These are phyloP conservation scores for Gaertneriomyces semiglobifer DNA, from an alignment of 192 early-diverging fungal species.

Conservation along the genomic window DNA sequence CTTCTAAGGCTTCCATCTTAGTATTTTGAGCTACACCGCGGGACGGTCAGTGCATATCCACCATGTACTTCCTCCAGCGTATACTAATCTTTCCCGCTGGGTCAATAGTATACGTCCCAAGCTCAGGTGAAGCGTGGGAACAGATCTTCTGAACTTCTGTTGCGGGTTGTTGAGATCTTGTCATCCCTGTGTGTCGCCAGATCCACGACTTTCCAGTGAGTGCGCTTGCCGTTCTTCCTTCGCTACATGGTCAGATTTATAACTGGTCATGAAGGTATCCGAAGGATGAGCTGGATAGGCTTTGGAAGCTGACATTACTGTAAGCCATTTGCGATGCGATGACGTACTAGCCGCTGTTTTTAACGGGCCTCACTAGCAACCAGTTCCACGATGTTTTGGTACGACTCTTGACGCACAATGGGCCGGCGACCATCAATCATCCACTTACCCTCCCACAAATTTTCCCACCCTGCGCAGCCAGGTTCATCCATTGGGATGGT, in stretches of 20 bases:
- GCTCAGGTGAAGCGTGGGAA: slow-evolving; percentile 82
- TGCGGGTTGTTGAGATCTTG: slow-evolving; percentile 81
- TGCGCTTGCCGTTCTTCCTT: too few relatives aligned
- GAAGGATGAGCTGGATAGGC: slow-evolving; percentile 64
- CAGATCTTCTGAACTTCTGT: slow-evolving; percentile 75
- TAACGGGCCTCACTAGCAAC: slow-evolving; percentile 38
- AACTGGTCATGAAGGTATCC: slow-evolving; percentile 53
- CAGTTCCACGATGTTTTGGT: slow-evolving; percentile 96
- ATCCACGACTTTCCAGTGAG: too few relatives aligned
- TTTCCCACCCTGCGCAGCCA: slow-evolving; percentile 37
- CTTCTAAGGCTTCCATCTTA: slow-evolving; percentile 17
- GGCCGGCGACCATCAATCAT: too few relatives aligned
- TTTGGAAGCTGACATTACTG: slow-evolving; percentile 89
- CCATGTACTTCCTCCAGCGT: background rate
- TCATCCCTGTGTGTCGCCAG: slow-evolving; percentile 47
- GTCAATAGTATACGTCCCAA: slow-evolving; percentile 78
- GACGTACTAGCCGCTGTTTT: background rate
- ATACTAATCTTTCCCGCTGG: background rate
- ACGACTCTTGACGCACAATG: background rate
- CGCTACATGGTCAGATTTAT: background rate
- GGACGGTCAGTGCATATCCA: slow-evolving; percentile 54
- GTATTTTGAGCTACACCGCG: slow-evolving; percentile 96
- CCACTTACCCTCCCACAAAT: too few relatives aligned
- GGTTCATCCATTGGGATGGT: slow-evolving; percentile 89
- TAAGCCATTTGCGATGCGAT: slow-evolving; percentile 32